Base-by-base conservation (phyloP, 2,329 filamentous ascomycete genomes). In the Trichophyton equinum region DNA sequence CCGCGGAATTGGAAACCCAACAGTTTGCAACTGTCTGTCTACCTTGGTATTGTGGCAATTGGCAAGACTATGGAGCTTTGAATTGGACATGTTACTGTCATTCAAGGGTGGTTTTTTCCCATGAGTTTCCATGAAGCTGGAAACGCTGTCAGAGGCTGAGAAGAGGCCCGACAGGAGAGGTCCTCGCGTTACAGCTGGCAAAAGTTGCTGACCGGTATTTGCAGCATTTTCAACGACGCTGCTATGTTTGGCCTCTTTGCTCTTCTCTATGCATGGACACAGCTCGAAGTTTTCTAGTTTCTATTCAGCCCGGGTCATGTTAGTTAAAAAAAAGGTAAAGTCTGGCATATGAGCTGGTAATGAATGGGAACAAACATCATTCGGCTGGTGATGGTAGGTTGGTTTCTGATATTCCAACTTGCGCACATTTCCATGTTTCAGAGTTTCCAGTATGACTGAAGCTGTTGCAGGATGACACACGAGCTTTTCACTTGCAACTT, bases 101-200 rank as follows among this genome's bases (percentile, higher is more conserved):
- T 68, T 70, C 53, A 64, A 62, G 56, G 65, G 70, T 60, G 71
- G 73, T 1, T 62, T 61, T 27, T 53, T 65, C 25, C 78, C 76
- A 60, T 77, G 75, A 6, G 78, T 69, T 57, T 77, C 72, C 73
- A 83, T 79, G 64, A 81, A 84, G 30, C 75, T 77, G 4, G 76
- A 72, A 33, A 83, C 66, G 2, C 78, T 77, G 7, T 70, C 71
- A 0, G 58, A 9, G 66, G 71, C 27, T 73, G 74, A 64, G 76
- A 76, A 65, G 78, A 77, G 38, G 57, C 22, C 64, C 46, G 36
- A 36, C n/a, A 63, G 59, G 22, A 57, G 55, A 6, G n/a, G n/a
- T 5, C 30, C 9, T 8, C 11, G n/a, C 25, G 30, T 25, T 18
- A 15, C 13, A 18, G 18, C 22, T n/a, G 4, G 13, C 11, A 8